phyloP scores from a whole-genome alignment of 1,139 yeast species.

The Wickerhamomyces sp. region DNA sequence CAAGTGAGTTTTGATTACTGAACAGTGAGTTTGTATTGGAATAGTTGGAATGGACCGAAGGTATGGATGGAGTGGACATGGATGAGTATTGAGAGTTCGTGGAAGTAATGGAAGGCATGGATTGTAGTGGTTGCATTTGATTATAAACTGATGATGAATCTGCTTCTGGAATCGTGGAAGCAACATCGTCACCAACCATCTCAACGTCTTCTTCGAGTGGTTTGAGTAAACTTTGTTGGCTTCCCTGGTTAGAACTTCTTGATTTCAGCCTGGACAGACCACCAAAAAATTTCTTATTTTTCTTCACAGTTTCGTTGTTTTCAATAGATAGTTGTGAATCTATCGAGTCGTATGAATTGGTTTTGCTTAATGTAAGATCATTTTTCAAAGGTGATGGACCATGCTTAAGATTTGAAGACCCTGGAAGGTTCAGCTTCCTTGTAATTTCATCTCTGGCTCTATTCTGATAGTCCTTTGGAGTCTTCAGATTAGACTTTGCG shows the following conservation, averaged over 20 bases:
- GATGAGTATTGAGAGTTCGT: constrained; percentile 11
- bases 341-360: constrained; percentile 18
- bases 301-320: constrained; percentile 5
- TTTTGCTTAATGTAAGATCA: constrained; percentile 19
- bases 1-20: constrained; percentile 14
- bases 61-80: constrained; percentile 7
- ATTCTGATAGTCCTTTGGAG: constrained; percentile 34
- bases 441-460: constrained; percentile 36
- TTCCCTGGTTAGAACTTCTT: constrained; percentile 1
- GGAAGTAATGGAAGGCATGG: constrained; percentile 20
- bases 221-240: background rate
- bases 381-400: constrained; percentile 23
- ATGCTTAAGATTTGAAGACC: constrained; percentile 14
- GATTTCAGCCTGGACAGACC: constrained; percentile 12
- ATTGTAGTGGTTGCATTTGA: constrained; percentile 16
- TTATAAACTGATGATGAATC: constrained; percentile 2
- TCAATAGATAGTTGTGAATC: constrained; percentile 10
- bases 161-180: background rate
- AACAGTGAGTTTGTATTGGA: constrained; percentile 12
- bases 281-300: constrained; percentile 15
- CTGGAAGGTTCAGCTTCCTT: constrained; percentile 24
- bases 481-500: constrained; percentile 16
- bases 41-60: constrained; percentile 5
- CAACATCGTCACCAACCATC: constrained; percentile 14
- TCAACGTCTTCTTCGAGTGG: constrained; percentile 8